phyloP scores from a whole-genome alignment of 1,284 basidiomycete species.

The Erythrobasidium hasegawianum region DNA sequence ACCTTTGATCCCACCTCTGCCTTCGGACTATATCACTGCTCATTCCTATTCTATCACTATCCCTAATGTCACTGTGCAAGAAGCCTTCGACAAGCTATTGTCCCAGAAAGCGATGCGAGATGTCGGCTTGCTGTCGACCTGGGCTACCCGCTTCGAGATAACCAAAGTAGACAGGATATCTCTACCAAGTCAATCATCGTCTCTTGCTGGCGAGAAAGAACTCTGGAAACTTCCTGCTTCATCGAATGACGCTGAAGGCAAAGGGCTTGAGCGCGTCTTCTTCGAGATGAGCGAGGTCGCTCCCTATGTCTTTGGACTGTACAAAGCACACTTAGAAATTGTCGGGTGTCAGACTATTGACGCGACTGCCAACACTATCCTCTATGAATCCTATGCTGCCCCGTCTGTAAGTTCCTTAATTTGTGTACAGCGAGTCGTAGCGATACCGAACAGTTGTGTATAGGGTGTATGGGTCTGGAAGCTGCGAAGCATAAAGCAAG shows the following conservation, averaged over 20 bases:
- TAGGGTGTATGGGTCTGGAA: constrained; percentile 2
- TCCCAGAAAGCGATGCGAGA: background rate
- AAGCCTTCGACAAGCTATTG: background rate
- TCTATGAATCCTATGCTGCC: constrained; percentile 1
- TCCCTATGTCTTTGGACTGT: constrained; percentile 3
- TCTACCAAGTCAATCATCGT: background rate
- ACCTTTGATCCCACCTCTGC: background rate
- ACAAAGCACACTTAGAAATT: background rate
- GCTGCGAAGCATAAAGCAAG: constrained; percentile 1
- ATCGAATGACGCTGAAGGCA: background rate
- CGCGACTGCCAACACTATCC: background rate
- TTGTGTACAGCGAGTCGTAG: background rate
- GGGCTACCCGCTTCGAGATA: constrained; percentile 1
- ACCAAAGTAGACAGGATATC: background rate
- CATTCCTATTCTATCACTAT: background rate
- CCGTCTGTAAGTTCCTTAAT: background rate
- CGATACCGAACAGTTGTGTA: background rate
- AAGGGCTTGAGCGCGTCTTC: constrained; percentile 1
- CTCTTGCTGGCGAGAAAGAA: background rate
- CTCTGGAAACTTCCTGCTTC: background rate
- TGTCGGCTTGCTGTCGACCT: constrained; percentile 1
- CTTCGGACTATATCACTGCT: background rate
- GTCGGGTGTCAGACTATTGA: background rate
- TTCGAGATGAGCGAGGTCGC: constrained; percentile 1
- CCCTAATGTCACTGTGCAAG: background rate